Percentiles rank a stretch among this genome's conserved stretches.
phyloP scores from a whole-genome alignment of 2,329 filamentous ascomycete species.

The Aureobasidium leucospermi region DNA sequence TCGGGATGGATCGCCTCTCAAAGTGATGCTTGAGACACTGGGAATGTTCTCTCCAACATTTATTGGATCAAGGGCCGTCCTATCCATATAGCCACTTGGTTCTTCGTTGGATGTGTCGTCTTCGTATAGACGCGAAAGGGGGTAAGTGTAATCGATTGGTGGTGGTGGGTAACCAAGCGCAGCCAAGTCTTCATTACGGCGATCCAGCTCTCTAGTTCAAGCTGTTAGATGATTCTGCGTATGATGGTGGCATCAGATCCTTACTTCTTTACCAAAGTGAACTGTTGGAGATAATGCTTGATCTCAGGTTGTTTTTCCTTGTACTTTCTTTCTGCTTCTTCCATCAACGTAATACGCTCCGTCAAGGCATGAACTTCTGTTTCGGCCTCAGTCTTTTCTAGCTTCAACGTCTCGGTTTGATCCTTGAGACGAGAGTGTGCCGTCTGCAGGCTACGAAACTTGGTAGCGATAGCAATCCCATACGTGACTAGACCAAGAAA shows the following conservation, averaged over 20 bases:
- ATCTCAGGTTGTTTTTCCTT: slow-evolving; percentile 29
- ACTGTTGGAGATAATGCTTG: slow-evolving; percentile 30
- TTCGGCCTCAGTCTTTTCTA: slow-evolving; percentile 22
- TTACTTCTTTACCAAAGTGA: slow-evolving; percentile 27
- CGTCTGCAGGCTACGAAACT: slow-evolving; percentile 11
- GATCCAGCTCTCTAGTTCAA: slow-evolving; percentile 12
- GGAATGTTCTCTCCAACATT: not conserved
- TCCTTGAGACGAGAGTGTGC: slow-evolving; percentile 20
- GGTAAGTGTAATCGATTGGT: not conserved
- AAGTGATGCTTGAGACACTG: slow-evolving; percentile 4
- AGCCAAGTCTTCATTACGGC: not conserved
- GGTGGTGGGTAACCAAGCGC: not conserved
- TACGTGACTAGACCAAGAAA: slow-evolving; percentile 33
- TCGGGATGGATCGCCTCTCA: slow-evolving; percentile 2
- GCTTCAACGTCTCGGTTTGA: slow-evolving; percentile 19
- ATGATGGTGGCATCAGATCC: not conserved
- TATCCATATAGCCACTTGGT: not conserved
- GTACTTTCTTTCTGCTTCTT: slow-evolving; percentile 22
- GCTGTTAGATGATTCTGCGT: not conserved
- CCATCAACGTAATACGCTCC: slow-evolving; percentile 18
- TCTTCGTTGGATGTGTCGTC: not conserved
- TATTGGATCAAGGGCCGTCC: not conserved
- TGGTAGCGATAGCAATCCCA: slow-evolving; percentile 21
- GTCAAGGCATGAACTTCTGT: slow-evolving; percentile 18
- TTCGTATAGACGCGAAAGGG: not conserved